Evolutionary conservation across 441 rosid genomes (phyloP).

Genomic region (Aquilaria agallochum): DNA sequence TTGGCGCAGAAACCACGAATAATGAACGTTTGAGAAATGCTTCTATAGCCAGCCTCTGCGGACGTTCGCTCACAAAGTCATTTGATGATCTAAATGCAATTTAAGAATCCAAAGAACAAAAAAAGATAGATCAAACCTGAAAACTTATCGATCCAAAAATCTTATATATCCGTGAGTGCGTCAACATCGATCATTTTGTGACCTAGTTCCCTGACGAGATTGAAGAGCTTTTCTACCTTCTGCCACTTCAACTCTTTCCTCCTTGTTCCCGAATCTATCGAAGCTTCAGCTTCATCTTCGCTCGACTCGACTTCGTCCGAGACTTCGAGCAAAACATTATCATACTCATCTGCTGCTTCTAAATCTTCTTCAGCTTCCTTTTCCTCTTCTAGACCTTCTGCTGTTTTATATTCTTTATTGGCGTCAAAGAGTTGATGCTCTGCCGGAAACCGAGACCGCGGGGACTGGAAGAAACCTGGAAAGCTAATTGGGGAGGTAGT

Average conservation of each 20-base stretch:
- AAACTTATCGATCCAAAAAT: constrained; percentile 88
- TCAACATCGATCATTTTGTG: constrained; percentile 25
- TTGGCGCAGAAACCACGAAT: constrained; percentile 95
- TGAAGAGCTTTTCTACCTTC: constrained; percentile 25
- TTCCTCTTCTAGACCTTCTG: neutral
- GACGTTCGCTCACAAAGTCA: too few relatives aligned
- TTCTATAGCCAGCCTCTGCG: constrained; percentile 14
- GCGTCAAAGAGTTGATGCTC: constrained; percentile 13
- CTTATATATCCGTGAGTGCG: constrained; percentile 77
- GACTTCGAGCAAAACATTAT: constrained; percentile 31
- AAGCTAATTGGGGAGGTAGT: too few relatives aligned
- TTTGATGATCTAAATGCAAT: too few relatives aligned
- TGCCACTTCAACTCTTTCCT: constrained; percentile 49
- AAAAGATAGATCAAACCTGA: constrained; percentile 45
- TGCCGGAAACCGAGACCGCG: constrained; percentile 6
- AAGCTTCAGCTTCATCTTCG: constrained; percentile 49
- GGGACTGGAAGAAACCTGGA: constrained; percentile 11
- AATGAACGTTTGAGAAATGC: constrained; percentile 82
- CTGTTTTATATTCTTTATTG: constrained; percentile 22
- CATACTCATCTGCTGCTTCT: constrained; percentile 68
- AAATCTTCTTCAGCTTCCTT: constrained; percentile 46
- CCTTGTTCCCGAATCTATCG: constrained; percentile 29
- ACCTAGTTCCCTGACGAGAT: too few relatives aligned
- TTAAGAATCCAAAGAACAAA: constrained; percentile 32
- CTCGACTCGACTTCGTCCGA: constrained; percentile 36